A percentile compares a stretch with the other conserved stretches of the same genome.
Evolutionary conservation across 192 early-diverging fungal species (phyloP).

Genomic region (Backusella mclennaniae): DNA sequence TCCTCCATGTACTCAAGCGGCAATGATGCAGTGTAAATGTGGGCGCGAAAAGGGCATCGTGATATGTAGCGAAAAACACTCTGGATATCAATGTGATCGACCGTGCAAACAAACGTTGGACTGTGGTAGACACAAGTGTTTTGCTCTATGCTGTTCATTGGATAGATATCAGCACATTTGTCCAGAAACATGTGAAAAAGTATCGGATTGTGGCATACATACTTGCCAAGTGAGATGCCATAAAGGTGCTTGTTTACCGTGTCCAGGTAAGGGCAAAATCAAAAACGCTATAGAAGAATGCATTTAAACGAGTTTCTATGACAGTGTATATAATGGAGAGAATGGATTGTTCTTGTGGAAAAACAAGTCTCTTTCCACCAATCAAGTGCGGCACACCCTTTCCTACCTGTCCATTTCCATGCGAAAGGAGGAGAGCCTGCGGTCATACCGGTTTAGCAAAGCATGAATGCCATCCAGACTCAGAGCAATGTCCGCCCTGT

Average conservation of each 20-base stretch:
- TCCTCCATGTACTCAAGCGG: constrained; percentile 52
- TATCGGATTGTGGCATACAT: constrained; percentile 81
- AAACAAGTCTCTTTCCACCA: constrained; percentile 76
- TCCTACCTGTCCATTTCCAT: constrained; percentile 75
- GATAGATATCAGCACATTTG: constrained; percentile 53
- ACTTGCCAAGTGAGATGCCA: constrained; percentile 77
- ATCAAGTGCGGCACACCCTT: constrained; percentile 80
- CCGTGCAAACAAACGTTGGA: constrained; percentile 56
- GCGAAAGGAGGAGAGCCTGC: constrained; percentile 67
- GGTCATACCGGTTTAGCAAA: constrained; percentile 69
- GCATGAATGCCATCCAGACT: constrained; percentile 87
- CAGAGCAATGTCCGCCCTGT: constrained; percentile 88
- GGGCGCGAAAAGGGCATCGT: constrained; percentile 47
- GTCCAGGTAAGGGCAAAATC: constrained; percentile 40
- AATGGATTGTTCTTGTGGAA: constrained; percentile 82
- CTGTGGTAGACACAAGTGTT: constrained; percentile 74
- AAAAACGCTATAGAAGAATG: background rate
- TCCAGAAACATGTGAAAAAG: constrained; percentile 67
- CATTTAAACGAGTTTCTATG: background rate
- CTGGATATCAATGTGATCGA: constrained; percentile 56
- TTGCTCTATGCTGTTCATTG: constrained; percentile 60
- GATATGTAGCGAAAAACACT: constrained; percentile 33
- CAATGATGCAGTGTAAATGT: constrained; percentile 67
- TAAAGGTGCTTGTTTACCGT: constrained; percentile 70
- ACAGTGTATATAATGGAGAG: constrained; percentile 74